Percentiles rank a stretch among this genome's conserved stretches.
Conservation (phyloP, 2,329 filamentous ascomycete species). For the Fusarium piperis region DNA sequence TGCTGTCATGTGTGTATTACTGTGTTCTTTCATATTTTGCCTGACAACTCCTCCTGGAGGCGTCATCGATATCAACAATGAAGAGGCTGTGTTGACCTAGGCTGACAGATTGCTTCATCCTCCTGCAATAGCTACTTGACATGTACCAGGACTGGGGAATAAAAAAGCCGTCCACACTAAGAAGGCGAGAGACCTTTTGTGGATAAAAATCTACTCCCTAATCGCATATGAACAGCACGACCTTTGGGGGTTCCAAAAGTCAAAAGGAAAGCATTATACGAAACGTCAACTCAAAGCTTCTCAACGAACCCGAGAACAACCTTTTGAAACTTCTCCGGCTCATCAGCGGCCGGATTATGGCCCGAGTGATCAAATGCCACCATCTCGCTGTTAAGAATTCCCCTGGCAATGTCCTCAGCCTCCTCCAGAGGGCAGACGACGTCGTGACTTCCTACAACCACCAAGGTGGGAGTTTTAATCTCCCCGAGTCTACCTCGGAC, state of each 20-base stretch:
- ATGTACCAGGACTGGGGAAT: too few species aligned
- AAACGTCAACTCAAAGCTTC: not conserved
- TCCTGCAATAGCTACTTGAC: too few species aligned
- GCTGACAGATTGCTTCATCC: not conserved
- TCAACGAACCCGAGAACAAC: not conserved
- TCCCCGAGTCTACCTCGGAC: not conserved
- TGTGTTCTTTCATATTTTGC: too few species aligned
- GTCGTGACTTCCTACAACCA: slow-evolving; percentile 2
- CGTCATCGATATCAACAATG: too few species aligned
- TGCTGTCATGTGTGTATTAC: too few species aligned
- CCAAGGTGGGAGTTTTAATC: not conserved
- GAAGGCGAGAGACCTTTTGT: too few species aligned
- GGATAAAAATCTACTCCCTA: too few species aligned
- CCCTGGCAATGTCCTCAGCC: not conserved
- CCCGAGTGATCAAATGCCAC: slow-evolving; percentile 6
- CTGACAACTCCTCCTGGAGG: too few species aligned
- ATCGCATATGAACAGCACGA: too few species aligned
- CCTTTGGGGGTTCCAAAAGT: too few species aligned
- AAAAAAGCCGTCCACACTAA: too few species aligned
- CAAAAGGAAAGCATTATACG: not conserved
- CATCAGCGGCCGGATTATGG: slow-evolving; percentile 12
- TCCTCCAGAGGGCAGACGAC: slow-evolving; percentile 11
- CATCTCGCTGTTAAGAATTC: not conserved
- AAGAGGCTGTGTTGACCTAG: not conserved
- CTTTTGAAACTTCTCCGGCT: not conserved